Evolutionary conservation across 2,329 filamentous ascomycete species (phyloP).

Genomic region (Orbilia blumenaviensis): DNA sequence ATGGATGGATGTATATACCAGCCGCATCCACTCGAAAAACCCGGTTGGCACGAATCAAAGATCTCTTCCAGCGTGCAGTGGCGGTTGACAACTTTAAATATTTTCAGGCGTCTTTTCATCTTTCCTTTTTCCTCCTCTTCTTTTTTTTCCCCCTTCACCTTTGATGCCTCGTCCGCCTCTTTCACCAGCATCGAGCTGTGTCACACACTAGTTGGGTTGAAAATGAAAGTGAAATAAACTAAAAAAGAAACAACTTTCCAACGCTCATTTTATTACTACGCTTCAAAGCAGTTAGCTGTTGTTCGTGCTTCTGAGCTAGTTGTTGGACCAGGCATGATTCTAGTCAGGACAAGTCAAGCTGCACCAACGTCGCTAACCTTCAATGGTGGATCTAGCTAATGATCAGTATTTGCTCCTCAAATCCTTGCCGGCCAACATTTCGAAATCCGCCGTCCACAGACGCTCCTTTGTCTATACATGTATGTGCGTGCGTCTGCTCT

Average conservation of each 20-base stretch:
- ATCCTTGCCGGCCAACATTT: slow-evolving; percentile 40
- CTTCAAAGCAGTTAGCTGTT: slow-evolving; percentile 4
- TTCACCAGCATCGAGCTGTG: slow-evolving; percentile 11
- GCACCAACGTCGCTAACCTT: slow-evolving; percentile 29
- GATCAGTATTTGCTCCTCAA: neutral
- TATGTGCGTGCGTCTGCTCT: neutral
- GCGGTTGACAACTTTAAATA: slow-evolving; percentile 31
- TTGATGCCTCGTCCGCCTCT: neutral
- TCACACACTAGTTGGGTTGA: slow-evolving; percentile 20
- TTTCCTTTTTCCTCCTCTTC: neutral
- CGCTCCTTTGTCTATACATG: slow-evolving; percentile 19
- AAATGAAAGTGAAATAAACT: slow-evolving; percentile 8
- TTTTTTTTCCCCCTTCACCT: neutral
- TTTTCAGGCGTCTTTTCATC: slow-evolving; percentile 8
- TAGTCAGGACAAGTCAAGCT: slow-evolving; percentile 24
- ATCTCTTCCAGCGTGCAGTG: neutral
- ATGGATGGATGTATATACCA: no score
- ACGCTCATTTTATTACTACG: neutral
- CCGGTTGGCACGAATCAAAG: neutral
- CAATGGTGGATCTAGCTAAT: neutral
- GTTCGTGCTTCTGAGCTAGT: slow-evolving; percentile 6
- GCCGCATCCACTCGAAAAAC: no score
- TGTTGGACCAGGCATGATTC: slow-evolving; percentile 16
- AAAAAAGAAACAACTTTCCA: slow-evolving; percentile 16
- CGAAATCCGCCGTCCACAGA: slow-evolving; percentile 5